Conservation (phyloP, 1,139 yeast genomes). For the Candida pseudocylindracea region DNA sequence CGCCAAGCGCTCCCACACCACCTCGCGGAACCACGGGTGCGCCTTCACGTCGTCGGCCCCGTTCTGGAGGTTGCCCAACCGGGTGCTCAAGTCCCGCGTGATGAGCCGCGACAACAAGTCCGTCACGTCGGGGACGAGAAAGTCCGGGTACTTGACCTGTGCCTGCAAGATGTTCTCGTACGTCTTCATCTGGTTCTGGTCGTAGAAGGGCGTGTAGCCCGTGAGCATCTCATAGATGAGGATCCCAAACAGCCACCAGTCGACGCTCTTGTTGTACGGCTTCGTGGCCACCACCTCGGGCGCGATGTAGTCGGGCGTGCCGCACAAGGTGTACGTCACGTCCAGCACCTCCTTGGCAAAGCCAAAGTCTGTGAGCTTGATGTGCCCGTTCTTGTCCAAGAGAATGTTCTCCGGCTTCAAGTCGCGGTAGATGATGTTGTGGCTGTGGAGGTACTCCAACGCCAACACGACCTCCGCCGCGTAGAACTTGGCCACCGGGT, state of each 20-base stretch:
- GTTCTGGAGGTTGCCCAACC: conserved; percentile 33
- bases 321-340: conserved; percentile 39
- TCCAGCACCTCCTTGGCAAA: conserved; percentile 39
- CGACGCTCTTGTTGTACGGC: conserved; percentile 39
- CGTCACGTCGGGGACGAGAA: conserved; percentile 26
- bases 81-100: conserved; percentile 28
- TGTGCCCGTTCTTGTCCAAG: conserved; percentile 34
- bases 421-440: conserved; percentile 35
- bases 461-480: conserved; percentile 41
- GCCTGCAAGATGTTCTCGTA: conserved; percentile 35
- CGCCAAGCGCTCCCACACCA: conserved; percentile 34
- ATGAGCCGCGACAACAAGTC: conserved; percentile 26
- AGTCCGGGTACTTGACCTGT: conserved; percentile 25
- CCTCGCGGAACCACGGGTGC: conserved; percentile 38
- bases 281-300: conserved; percentile 42
- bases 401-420: conserved; percentile 38
- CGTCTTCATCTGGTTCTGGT: conserved; percentile 38
- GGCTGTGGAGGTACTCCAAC: conserved; percentile 31
- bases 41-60: conserved; percentile 34
- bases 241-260: conserved; percentile 45
- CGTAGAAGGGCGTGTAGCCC: conserved; percentile 40
- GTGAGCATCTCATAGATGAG: conserved; percentile 39
- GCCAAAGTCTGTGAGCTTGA: conserved; percentile 38
- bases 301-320: conserved; percentile 43
- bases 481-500: conserved; percentile 40